Base-by-base conservation (phyloP, 2,329 filamentous ascomycete species). In the Fonsecaea nubica region DNA sequence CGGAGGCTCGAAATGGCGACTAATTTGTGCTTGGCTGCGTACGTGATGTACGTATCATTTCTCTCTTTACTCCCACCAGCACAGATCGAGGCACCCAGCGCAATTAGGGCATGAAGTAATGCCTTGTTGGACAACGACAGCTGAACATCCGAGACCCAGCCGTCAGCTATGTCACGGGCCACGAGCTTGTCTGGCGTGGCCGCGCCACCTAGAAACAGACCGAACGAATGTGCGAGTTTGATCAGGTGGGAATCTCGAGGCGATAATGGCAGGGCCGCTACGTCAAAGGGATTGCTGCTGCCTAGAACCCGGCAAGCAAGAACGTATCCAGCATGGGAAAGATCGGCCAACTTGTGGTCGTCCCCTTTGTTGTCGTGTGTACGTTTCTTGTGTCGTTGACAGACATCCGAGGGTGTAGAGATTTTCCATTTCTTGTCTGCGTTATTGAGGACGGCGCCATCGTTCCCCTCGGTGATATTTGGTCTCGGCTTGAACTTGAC, bases 11-110 rank as follows among this genome's bases (percentile, higher is more conserved):
- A 50, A 13, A 50, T 25, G 18, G 45, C 45, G 45, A 50, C 45
- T 25, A 50, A 50, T 50, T 50, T 50, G 45, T 50, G 45, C 12
- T 50, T 50, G 45, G 45, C 45, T 18, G 45, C 45, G n/a, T 50
- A 50, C 3, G 45, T 12, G 18, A 25, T 25, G 45, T 50, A 50
- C 18, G 18, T 3, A 10, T 50, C 45, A 8, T 50, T 50, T 12
- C 18, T 21, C 12, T 50, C 45, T 25, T 13, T 10, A 4, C 45
- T 21, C 2, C 45, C 45, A 12, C 45, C n/a, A 25, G 45, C 45
- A 10, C 45, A 50, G 5, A 50, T 50, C 8, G 45, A 50, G 45
- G 45, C 45, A 10, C 45, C 18, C 18, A 50, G 45, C 6, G 45
- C 45, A 21, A 50, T 50, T 8, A 50, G 45, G 9, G 45, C 45